phyloP scores from a whole-genome alignment of 169 alveolate genomes.

The Plasmodium malariae region DNA sequence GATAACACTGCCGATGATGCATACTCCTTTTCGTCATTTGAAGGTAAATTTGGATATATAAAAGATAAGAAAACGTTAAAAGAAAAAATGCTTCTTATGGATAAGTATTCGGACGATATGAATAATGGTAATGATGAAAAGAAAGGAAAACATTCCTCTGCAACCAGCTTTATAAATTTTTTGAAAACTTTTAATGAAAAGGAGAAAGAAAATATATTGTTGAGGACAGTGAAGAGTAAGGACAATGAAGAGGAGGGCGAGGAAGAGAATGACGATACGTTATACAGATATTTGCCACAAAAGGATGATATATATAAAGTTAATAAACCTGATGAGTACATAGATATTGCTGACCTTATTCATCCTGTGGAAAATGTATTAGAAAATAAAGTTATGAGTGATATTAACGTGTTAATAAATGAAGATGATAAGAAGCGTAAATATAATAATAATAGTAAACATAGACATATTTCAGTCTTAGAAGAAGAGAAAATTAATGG shows the following conservation, averaged over 20 bases:
- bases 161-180: conserved; percentile 26
- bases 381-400: background rate
- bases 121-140: background rate
- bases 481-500: conserved; percentile 43
- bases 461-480: conserved; percentile 15
- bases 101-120: background rate
- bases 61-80: background rate
- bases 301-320: conserved; percentile 49
- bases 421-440: background rate
- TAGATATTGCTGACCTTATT: conserved; percentile 29
- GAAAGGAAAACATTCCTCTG: conserved; percentile 1
- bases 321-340: conserved; percentile 12
- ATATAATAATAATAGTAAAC: background rate
- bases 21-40: background rate
- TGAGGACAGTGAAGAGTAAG: background rate
- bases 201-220: background rate
- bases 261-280: background rate
- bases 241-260: background rate
- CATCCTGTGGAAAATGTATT: background rate
- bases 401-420: conserved; percentile 7
- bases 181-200: conserved; percentile 25
- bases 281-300: conserved; percentile 19
- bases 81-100: background rate
- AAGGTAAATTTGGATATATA: background rate
- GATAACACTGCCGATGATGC: background rate